Evolutionary conservation across 2,329 filamentous ascomycete genomes (phyloP).

Genomic region (Thelonectria discophora): DNA sequence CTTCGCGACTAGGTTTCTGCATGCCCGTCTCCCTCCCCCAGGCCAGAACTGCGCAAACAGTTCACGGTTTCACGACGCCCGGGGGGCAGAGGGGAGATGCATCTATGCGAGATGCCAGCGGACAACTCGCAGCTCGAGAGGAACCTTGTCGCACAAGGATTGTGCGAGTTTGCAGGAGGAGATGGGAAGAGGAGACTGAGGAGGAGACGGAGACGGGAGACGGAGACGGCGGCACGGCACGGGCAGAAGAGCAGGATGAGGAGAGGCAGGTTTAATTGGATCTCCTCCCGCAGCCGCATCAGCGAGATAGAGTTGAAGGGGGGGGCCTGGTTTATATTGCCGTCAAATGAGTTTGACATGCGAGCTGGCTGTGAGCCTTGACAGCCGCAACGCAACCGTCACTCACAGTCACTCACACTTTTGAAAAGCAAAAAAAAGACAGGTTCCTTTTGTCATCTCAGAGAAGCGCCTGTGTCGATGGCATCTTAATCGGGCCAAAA

Average conservation of each 20-base stretch:
- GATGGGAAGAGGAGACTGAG: background rate
- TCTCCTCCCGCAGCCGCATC: slow-evolving; percentile 10
- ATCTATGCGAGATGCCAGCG: slow-evolving; percentile 21
- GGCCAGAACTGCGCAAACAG: slow-evolving; percentile 15
- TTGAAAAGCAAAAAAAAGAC: background rate
- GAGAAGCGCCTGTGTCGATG: background rate
- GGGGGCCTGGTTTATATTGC: background rate
- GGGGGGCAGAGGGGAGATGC: background rate
- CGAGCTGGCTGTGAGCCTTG: too few relatives aligned
- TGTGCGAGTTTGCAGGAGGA: slow-evolving; percentile 4
- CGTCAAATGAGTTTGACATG: background rate
- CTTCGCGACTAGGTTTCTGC: background rate
- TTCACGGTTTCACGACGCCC: slow-evolving; percentile 23
- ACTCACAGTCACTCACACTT: slow-evolving; percentile 1
- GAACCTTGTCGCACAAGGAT: slow-evolving; percentile 5
- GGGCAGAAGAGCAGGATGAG: background rate
- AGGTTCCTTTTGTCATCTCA: slow-evolving; percentile 1
- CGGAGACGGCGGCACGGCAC: too few relatives aligned
- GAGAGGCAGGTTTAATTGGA: slow-evolving; percentile 14
- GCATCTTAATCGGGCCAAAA: slow-evolving; percentile 5
- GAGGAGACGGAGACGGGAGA: too few relatives aligned
- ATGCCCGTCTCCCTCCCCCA: slow-evolving; percentile 13
- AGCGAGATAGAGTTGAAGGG: slow-evolving; percentile 17
- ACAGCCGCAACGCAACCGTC: slow-evolving; percentile 1
- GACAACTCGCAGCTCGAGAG: slow-evolving; percentile 10